phyloP scores from a whole-genome alignment of 2,329 filamentous ascomycete species.

The Aspergillus hortae region DNA sequence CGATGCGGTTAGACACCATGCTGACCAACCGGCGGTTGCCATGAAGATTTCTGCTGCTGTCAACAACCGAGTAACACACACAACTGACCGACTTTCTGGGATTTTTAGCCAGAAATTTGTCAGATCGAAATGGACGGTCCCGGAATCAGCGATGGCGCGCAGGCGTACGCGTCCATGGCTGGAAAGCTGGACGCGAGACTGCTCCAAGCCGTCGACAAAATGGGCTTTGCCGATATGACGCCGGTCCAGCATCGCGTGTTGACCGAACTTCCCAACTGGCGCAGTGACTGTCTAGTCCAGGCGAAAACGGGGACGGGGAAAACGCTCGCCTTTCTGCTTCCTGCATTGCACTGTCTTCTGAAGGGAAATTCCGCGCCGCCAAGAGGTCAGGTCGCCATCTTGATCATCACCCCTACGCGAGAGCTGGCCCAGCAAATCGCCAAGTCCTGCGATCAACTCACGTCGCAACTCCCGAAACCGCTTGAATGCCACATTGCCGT shows the following conservation, averaged over 20 bases:
- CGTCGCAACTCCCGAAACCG: conserved; percentile 34
- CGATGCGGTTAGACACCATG: no score
- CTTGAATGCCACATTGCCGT: conserved; percentile 46
- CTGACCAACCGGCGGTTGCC: no score
- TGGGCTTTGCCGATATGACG: conserved; percentile 44
- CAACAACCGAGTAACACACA: no score
- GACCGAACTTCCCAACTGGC: conserved; percentile 47
- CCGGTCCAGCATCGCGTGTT: conserved; percentile 55
- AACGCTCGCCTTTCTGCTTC: conserved; percentile 48
- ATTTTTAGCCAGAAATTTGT: background rate
- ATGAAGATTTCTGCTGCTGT: no score
- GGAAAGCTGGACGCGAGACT: conserved; percentile 33
- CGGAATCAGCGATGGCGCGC: conserved; percentile 15
- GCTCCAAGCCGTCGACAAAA: conserved; percentile 29
- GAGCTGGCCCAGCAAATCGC: conserved; percentile 51
- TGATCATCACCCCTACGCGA: conserved; percentile 48
- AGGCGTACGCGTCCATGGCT: conserved; percentile 30
- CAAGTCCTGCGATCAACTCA: conserved; percentile 44
- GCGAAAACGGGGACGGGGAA: conserved; percentile 52
- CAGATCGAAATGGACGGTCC: conserved; percentile 4
- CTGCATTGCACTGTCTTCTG: conserved; percentile 46
- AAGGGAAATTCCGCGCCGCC: conserved; percentile 22
- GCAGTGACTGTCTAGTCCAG: conserved; percentile 53
- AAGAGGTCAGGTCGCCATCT: conserved; percentile 41
- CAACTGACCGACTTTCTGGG: no score